Base-by-base conservation (phyloP, 2,329 filamentous ascomycete species). In the Xylariaceae sp. region DNA sequence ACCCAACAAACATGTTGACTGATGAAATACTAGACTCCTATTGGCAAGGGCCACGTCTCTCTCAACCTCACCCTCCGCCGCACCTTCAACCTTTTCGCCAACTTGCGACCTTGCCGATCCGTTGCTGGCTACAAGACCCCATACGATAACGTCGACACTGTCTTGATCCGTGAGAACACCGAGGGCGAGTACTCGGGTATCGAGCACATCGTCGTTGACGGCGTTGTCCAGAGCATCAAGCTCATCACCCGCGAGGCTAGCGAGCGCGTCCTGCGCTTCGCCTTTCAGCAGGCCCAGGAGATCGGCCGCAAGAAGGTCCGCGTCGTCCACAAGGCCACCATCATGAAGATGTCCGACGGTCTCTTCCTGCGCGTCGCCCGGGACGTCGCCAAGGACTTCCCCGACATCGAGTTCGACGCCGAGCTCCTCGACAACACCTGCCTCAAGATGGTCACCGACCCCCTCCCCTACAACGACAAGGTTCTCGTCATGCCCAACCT, bases 311-410 rank as follows among this genome's bases (percentile, higher is more conserved):
- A 85, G 71, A 96, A 96, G 87, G 92, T 97, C 66, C 90, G 91
- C 68, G 92, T 90, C 53, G 91, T 97, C 58, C 94, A 99, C 87
- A 99, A 99, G 84, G 94, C 94, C 71, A 97, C 94, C 69, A 99
- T 99, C 78, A 99, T 99, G 94, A 99, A 99, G 85, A 95, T 96
- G 89, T 92, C 87, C 69, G 94, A 99, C 72, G 94, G 94, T 76
- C 89, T 99, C 55, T 99, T 99, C 85, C 82, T 99, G 62, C 88
- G 82, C 73, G 90, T 87, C 56, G 94, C 87, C 62, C 78, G 85
- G 62, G 82, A 94, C 55, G 83, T 99, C 61, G 81, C 90, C 72
- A 95, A 95, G 83, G 91, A 97, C 69, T 99, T 89, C 83, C 94
- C 94, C 58, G 80, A 85, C 63, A 89, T 99, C 66, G 89, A 96